A percentile compares a stretch with the other conserved stretches of the same genome.
phyloP scores from a whole-genome alignment of 139 green algal genomes.

The Closterium sp. region DNA sequence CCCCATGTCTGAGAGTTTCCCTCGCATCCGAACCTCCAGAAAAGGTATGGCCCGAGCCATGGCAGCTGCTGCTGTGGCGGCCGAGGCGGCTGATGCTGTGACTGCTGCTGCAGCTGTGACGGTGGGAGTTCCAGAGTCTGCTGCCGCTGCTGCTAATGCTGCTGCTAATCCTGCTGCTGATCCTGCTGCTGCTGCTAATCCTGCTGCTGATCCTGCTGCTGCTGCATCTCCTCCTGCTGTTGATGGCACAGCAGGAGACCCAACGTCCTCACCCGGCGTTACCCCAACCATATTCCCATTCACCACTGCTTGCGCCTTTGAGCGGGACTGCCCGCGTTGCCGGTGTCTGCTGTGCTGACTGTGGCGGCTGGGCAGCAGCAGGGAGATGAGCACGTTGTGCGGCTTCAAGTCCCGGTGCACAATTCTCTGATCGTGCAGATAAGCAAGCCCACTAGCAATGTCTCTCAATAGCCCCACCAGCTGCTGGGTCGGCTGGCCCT shows the following conservation, averaged over 20 bases:
- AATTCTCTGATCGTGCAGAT: constrained; percentile 83
- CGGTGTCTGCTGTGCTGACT: background rate
- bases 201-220: background rate
- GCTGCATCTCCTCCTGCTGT: background rate
- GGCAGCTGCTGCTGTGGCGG: background rate
- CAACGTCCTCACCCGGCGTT: background rate
- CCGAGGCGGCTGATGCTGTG: background rate
- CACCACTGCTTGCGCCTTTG: too few species aligned
- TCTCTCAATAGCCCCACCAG: constrained; percentile 50
- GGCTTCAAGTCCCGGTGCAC: constrained; percentile 87
- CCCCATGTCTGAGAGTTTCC: constrained; percentile 98
- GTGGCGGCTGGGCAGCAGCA: constrained; percentile 2
- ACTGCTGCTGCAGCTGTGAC: background rate
- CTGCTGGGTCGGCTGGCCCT: background rate
- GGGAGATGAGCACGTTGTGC: constrained; percentile 91
- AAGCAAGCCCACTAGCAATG: constrained; percentile 67
- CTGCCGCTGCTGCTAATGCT: background rate
- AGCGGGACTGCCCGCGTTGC: background rate
- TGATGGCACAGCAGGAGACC: background rate
- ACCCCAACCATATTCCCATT: background rate
- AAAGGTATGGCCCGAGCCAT: background rate
- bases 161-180: background rate
- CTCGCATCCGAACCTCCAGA: constrained; percentile 40
- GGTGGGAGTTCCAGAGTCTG: background rate
- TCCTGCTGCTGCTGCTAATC: background rate